These are phyloP conservation scores for Leishmania major DNA, from an alignment of 208 protist species.

Conservation along the genomic window DNA sequence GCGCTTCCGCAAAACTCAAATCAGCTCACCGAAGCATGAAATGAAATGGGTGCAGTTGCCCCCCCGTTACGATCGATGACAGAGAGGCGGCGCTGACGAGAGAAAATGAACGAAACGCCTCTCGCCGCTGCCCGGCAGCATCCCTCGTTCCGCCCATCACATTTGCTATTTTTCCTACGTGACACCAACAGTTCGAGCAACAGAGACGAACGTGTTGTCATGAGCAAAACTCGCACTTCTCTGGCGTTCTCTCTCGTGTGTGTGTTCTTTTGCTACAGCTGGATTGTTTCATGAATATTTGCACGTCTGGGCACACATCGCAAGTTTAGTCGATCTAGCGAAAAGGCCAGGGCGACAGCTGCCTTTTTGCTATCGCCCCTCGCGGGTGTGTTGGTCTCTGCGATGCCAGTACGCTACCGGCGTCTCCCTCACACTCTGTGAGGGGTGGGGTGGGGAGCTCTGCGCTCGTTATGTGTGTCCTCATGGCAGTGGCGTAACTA, in stretches of 20 bases:
- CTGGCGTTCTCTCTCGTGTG: neutral
- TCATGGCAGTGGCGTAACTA: neutral
- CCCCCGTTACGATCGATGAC: slow-evolving; percentile 66
- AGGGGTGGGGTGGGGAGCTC: neutral
- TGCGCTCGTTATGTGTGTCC: neutral
- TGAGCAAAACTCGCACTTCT: neutral
- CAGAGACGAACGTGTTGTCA: neutral
- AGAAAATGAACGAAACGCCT: neutral
- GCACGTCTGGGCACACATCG: neutral
- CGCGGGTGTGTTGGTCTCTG: neutral
- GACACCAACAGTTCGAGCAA: neutral
- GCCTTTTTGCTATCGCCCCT: neutral
- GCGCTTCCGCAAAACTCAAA: slow-evolving; percentile 81
- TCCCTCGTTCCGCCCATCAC: neutral
- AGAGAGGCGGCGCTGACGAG: neutral
- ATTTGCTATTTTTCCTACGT: neutral
- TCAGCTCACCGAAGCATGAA: slow-evolving; percentile 57
- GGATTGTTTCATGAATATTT: neutral
- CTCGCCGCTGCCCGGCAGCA: neutral
- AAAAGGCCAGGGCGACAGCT: neutral
- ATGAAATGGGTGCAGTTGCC: slow-evolving; percentile 86
- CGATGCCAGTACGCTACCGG: neutral
- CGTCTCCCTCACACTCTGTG: neutral
- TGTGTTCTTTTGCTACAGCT: neutral
- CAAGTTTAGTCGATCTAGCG: neutral